These are phyloP conservation scores for Centaurea solstitialis DNA, from an alignment of 129 eudicot genomes.

Conservation along the genomic window DNA sequence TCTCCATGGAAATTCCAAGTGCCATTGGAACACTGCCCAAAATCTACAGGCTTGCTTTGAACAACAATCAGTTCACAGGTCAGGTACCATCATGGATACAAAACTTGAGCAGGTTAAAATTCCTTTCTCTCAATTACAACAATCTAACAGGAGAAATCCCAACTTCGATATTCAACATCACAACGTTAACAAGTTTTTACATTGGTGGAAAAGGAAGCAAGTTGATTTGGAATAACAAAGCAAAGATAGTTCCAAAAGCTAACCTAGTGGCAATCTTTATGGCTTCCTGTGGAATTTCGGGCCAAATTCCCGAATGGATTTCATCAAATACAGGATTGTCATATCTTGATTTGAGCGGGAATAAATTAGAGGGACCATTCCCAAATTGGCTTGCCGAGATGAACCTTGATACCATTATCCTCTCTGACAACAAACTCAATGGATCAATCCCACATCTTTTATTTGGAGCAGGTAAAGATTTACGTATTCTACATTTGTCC, in stretches of 20 bases:
- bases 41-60: too few species aligned
- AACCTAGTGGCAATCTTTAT: too few species aligned
- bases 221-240: too few species aligned
- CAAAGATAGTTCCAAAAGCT: neutral
- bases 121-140: slow-evolving; percentile 31
- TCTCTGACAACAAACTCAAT: slow-evolving; percentile 33
- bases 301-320: too few species aligned
- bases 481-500: slow-evolving; percentile 35
- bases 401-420: slow-evolving; percentile 30
- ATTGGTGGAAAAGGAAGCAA: neutral
- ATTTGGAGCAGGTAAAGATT: slow-evolving; percentile 13
- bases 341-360: slow-evolving; percentile 38
- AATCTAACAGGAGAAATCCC: slow-evolving; percentile 37
- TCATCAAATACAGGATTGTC: neutral
- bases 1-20: too few species aligned
- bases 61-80: too few species aligned
- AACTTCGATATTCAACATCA: slow-evolving; percentile 30
- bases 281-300: too few species aligned
- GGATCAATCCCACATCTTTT: slow-evolving; percentile 37
- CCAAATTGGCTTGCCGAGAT: neutral
- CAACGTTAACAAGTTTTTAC: slow-evolving; percentile 12
- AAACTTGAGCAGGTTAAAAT: slow-evolving; percentile 25
- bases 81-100: too few species aligned
- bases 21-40: too few species aligned
- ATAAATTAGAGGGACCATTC: slow-evolving; percentile 28